Percentiles rank a stretch among this genome's conserved stretches.
Evolutionary conservation across 805 yeast genomes (phyloP).

Genomic region (Candida peoriensis): DNA sequence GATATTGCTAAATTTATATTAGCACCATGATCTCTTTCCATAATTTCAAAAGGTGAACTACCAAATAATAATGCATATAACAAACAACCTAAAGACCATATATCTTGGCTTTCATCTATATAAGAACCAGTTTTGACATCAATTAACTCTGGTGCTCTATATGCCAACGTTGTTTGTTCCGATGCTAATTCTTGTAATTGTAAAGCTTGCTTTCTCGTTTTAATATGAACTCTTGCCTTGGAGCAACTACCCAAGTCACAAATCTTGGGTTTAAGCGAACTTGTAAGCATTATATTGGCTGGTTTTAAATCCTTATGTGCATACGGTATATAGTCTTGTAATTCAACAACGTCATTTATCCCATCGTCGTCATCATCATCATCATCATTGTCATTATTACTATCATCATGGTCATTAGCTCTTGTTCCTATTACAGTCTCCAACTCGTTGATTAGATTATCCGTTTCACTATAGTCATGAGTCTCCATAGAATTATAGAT

Average conservation of each 20-base stretch:
- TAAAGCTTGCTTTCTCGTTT: slow-evolving; percentile 64
- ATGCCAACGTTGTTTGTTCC: slow-evolving; percentile 82
- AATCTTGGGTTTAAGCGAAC: slow-evolving; percentile 70
- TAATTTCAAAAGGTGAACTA: slow-evolving; percentile 81
- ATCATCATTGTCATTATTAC: slow-evolving; percentile 20
- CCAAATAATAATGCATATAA: slow-evolving; percentile 74
- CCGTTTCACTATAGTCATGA: not conserved
- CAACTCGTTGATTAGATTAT: too few relatives aligned
- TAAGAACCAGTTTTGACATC: slow-evolving; percentile 65
- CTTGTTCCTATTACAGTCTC: too few relatives aligned
- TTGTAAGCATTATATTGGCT: slow-evolving; percentile 76
- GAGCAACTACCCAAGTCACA: slow-evolving; percentile 82
- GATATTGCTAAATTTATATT: slow-evolving; percentile 67
- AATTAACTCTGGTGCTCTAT: slow-evolving; percentile 85
- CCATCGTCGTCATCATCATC: slow-evolving; percentile 16
- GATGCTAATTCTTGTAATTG: slow-evolving; percentile 76
- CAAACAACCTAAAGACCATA: slow-evolving; percentile 90
- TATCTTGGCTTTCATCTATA: slow-evolving; percentile 72
- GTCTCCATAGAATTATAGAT: too few relatives aligned
- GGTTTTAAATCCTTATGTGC: slow-evolving; percentile 90
- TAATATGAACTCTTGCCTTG: slow-evolving; percentile 50
- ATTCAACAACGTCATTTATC: slow-evolving; percentile 38
- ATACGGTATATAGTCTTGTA: slow-evolving; percentile 57
- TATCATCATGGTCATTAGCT: slow-evolving; percentile 7
- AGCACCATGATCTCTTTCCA: slow-evolving; percentile 78